A percentile compares a stretch with the other conserved stretches of the same genome.
Evolutionary conservation across 306 rosid genomes (phyloP).

Genomic region (barrel medic (Medicago truncatula)): MtrunA17r5.0-ANR NC_053045.1:6653001-6653500

Average conservation of each 20-base stretch:
- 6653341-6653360: background rate
- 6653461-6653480: slow-evolving; percentile 51
- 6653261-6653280: background rate
- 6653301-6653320: background rate
- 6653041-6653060: slow-evolving; percentile 32
- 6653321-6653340: background rate
- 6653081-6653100: slow-evolving; percentile 18
- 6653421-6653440: slow-evolving; percentile 36
- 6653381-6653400: slow-evolving; percentile 35
- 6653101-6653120: background rate
- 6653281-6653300: background rate
- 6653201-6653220: slow-evolving; percentile 19
- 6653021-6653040: slow-evolving; percentile 42
- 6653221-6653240: slow-evolving; percentile 1
- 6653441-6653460: slow-evolving; percentile 23
- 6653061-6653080: slow-evolving; percentile 5
- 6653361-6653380: background rate
- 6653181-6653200: background rate
- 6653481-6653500: slow-evolving; percentile 46
- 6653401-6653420: slow-evolving; percentile 17
- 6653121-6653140: background rate
- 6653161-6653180: background rate
- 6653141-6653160: slow-evolving; percentile 46
- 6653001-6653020: slow-evolving; percentile 47
- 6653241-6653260: slow-evolving; percentile 21